A percentile compares a stretch with the other conserved stretches of the same genome.
These are phyloP conservation scores for Beta vulgaris DNA, from an alignment of 148 eudicot genomes.

Conservation along the genomic window DNA sequence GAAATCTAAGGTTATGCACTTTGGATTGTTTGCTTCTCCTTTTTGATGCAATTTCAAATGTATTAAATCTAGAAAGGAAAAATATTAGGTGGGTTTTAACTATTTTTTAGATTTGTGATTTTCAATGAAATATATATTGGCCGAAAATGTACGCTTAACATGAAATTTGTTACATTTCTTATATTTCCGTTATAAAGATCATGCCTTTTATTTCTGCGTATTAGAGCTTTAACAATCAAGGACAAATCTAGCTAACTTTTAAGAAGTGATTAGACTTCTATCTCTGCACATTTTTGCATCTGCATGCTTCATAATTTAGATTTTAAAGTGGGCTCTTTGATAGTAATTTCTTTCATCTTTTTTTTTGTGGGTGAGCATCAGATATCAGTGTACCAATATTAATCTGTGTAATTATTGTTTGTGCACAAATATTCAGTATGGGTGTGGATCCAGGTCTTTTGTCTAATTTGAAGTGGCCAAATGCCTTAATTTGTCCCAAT, in stretches of 20 bases:
- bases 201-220: conserved; percentile 22
- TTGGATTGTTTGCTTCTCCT: not conserved
- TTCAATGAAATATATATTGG: conserved; percentile 7
- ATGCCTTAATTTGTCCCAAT: not conserved
- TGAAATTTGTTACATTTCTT: not conserved
- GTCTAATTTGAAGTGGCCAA: not conserved
- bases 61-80: not conserved
- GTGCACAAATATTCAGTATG: not conserved
- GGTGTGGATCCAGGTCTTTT: not conserved
- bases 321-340: not conserved
- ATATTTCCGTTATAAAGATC: conserved; percentile 12
- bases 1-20: not conserved
- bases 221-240: no score
- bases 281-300: not conserved
- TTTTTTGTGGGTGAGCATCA: conserved; percentile 3
- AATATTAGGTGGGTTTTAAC: not conserved
- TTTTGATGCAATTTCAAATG: conserved; percentile 6
- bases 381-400: no score
- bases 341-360: not conserved
- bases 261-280: not conserved
- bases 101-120: conserved; percentile 12
- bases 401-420: not conserved
- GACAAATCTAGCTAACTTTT: not conserved
- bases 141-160: conserved; percentile 16
- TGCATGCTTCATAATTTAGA: not conserved